Evolutionary conservation across 768 basidiomycete species (phyloP), one percentile per base, ranked within the genome.

Genomic region (Suillus spraguei): DNA sequence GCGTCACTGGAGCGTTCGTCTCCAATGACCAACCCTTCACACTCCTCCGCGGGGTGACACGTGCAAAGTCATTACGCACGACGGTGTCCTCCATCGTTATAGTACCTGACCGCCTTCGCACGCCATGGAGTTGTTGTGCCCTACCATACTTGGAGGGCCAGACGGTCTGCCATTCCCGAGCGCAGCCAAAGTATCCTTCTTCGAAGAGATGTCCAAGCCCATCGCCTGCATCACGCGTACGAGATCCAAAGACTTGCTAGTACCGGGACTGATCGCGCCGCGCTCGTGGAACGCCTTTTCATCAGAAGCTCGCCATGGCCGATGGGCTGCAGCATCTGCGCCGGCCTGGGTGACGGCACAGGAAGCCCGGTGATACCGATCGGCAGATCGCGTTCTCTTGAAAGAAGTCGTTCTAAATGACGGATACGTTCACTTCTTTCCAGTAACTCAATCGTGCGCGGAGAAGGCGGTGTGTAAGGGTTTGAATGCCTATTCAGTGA

Each of bases 181-280:
- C 8, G 55, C 14, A 24, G 36, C 20, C 20, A 53, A 24, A 56
- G 8, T 11, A 24, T 56, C 38, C 5, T 38, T 38, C 22, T 16
- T 56, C 38, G 55, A 16, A 56, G 55, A 56, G 24, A 56, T 56
- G 4, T 24, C 60, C 24, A 53, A 4, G 20, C 46, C 52, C 47
- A 61, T 61, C 32, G 47, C 36, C 35, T 61, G 35, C 52, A 58
- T 61, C 36, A 33, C 16, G 17, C 60, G n/a, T 20, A 38, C 35
- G 11, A 61, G 53, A 20, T 61, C 60, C 4, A 10, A 13, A 11
- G 60, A 32, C 35, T 54, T 22, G 36, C 24, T n/a, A 16, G 54
- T 41, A 56, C 38, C 50, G 36, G 24, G 13, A 14, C 41, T 41
- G 36, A 33, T 58, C 17, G 56, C 41, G 28, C 39, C 24, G 39